These are phyloP conservation scores for Cymodocea nodosa DNA, from an alignment of 116 monocot species.

Conservation along the genomic window DNA sequence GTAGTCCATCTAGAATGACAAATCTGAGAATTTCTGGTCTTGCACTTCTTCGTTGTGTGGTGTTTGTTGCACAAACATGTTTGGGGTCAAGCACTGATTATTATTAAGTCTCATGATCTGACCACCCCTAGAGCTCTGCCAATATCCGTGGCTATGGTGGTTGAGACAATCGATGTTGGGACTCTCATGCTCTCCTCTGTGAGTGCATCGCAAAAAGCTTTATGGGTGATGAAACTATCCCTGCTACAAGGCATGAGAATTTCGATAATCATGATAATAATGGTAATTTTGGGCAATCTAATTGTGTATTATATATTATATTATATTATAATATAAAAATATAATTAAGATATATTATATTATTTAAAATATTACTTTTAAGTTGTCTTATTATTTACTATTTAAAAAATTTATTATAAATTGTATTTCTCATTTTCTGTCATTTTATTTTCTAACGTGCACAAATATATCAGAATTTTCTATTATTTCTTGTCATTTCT, in stretches of 20 bases:
- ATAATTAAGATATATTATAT: too few species aligned
- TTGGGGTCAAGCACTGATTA: background rate
- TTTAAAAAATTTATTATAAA: too few species aligned
- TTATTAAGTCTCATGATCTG: background rate
- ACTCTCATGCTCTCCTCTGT: constrained; percentile 19
- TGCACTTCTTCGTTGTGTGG: background rate
- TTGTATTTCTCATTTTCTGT: too few species aligned
- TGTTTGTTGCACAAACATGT: background rate
- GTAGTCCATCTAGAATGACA: constrained; percentile 12
- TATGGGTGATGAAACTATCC: constrained; percentile 27
- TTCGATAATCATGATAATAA: constrained; percentile 2
- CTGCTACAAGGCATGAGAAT: constrained; percentile 5
- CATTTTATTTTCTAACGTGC: too few species aligned
- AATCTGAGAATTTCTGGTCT: background rate
- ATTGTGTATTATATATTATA: too few species aligned
- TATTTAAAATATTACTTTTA: too few species aligned
- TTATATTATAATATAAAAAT: too few species aligned
- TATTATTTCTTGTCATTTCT: too few species aligned
- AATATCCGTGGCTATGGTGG: too few species aligned
- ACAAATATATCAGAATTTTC: too few species aligned
- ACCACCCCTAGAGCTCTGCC: background rate
- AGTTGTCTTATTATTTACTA: too few species aligned
- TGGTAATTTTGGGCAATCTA: too few species aligned
- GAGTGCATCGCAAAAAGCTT: constrained; percentile 21
- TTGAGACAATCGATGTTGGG: background rate